Conservation (phyloP, 441 rosid genomes). For the Dalechampia spathulata region DNA sequence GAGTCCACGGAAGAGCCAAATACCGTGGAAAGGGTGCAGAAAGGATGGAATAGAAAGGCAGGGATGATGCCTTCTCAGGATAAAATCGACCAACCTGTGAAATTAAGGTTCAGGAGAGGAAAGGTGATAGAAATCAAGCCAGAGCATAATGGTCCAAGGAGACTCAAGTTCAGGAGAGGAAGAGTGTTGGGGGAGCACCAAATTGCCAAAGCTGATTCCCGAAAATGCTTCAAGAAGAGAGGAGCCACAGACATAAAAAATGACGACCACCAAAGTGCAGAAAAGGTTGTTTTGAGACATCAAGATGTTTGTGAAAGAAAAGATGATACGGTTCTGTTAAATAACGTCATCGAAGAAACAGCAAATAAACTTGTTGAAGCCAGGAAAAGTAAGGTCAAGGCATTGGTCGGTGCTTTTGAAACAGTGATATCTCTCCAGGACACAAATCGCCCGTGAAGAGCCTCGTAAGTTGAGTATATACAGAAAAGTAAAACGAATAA, state of each 20-base stretch:
- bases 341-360: slow-evolving; percentile 86
- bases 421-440: slow-evolving; percentile 86
- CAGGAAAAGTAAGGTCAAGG: slow-evolving; percentile 84
- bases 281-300: slow-evolving; percentile 55
- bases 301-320: slow-evolving; percentile 54
- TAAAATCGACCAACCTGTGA: slow-evolving; percentile 27
- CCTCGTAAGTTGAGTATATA: slow-evolving; percentile 14
- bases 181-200: slow-evolving; percentile 32
- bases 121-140: slow-evolving; percentile 44
- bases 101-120: slow-evolving; percentile 59
- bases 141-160: slow-evolving; percentile 46
- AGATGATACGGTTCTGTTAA: slow-evolving; percentile 47
- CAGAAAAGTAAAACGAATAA: not conserved
- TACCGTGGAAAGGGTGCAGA: slow-evolving; percentile 17
- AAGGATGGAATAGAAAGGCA: slow-evolving; percentile 18
- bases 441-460: slow-evolving; percentile 31
- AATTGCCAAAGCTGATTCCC: slow-evolving; percentile 24
- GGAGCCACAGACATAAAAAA: slow-evolving; percentile 24
- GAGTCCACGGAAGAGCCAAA: slow-evolving; percentile 21
- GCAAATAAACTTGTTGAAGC: slow-evolving; percentile 69
- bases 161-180: slow-evolving; percentile 62
- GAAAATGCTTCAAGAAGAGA: slow-evolving; percentile 40
- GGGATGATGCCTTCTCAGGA: slow-evolving; percentile 22
- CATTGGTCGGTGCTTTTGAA: slow-evolving; percentile 93
- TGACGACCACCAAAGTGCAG: slow-evolving; percentile 21